Base-by-base conservation (phyloP, 139 green algal species). In the Chlamydomonas incerta region DNA sequence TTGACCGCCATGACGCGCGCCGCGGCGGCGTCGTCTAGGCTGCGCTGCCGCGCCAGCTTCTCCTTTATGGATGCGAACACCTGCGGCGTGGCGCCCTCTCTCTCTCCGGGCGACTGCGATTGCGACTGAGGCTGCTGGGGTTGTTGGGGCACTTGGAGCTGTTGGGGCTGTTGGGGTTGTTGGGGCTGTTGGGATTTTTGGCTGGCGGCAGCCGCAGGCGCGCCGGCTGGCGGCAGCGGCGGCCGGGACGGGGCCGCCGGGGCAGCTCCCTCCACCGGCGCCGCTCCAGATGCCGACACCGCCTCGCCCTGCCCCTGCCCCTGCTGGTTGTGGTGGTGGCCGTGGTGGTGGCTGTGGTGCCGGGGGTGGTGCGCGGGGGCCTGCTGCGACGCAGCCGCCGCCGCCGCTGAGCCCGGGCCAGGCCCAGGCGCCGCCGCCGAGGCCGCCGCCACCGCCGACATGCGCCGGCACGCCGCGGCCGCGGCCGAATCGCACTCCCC, bases 41-140 rank as follows among this genome's bases (percentile, higher is more conserved):
- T 57, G 57, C 75, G 60, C 37, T 83, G 75, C 60, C 63, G 18
- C 14, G 60, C 77, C 46, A 83, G 77, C 24, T 83, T 65, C 20
- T 65, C 77, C 46, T 74, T 83, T 21, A 83, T 83, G 62, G 63
- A 74, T 47, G 77, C 77, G 23, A 83, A 74, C 18, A 65, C 34
- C 41, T 65, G 65, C 46, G 77, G 77, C 31, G 46, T 83, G 5
- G 41, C 41, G 41, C 41, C 41, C 41, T 50, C 41, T 5, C 41
- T 8, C 41, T n/a, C n/a, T n/a, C n/a, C n/a, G n/a, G n/a, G n/a
- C n/a, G n/a, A n/a, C n/a, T 5, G 41, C 5, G 41, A 50, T 8
- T 50, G 41, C 41, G 5, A 8, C 41, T 50, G 41, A 5, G 5
- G 41, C 41, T 50, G 41, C 41, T 50, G 41, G 6, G 41, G 41